Base-by-base conservation (phyloP, 2,329 filamentous ascomycete genomes). In the Verticillium zaregamsianum region DNA sequence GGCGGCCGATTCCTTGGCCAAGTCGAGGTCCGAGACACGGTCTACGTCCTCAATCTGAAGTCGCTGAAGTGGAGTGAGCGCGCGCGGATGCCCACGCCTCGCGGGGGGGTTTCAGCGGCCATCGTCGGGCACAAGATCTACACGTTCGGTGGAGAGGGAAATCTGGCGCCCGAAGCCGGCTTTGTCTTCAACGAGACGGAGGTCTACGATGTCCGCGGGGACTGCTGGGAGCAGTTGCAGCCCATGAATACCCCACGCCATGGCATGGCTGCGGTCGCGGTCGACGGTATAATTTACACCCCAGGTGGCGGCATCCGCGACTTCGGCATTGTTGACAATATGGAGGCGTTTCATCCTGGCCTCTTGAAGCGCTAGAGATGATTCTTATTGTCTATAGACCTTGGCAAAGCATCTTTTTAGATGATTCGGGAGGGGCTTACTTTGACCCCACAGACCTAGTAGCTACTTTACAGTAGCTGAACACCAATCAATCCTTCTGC, bases 91-190 rank as follows among this genome's bases (percentile, higher is more conserved):
- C 74, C 74, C 0, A 77, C 73, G 2, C 60, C 76, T 0, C 68
- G 76, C 0, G 77, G 75, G 3, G 77, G 76, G 0, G 39, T 67
- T 0, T 62, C 62, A 77, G 69, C 63, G 1, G 72, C 66, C 0
- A 68, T 68, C 0, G 57, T 77, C 1, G 71, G 67, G 0, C 60
- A 57, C 0, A 63, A 64, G 20, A 63, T 77, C 12, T 78, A 74
- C 54, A 70, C 71, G 0, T 70, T 79, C 59, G 76, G 76, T 1
- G 77, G 76, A 5, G 75, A 79, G 55, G 76, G 74, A 0, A 74
- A 77, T 58, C 25, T 57, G 0, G 54, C 28, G 17, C 59, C 52
- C 5, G 63, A 60, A 1, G 57, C 63, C 0, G 55, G 63, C 0
- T 72, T 70, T 0, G 65, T 75, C 0, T 76, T 72, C 58, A 62